A percentile compares a stretch with the other conserved stretches of the same genome.
Conservation (phyloP, 2,329 filamentous ascomycete genomes). For the Drechslerella stenobrocha region DNA sequence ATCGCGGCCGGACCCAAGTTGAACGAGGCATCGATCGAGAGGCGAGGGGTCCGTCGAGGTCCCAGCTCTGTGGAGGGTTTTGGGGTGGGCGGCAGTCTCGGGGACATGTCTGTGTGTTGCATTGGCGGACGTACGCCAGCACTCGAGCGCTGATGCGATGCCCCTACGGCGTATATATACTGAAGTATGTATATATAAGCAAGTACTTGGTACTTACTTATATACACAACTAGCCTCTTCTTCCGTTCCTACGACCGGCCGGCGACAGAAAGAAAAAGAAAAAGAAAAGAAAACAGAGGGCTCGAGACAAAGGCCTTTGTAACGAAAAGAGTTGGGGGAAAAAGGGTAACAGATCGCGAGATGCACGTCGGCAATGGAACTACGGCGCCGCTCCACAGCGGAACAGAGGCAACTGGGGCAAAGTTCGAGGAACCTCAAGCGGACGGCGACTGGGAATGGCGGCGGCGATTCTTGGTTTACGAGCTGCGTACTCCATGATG, state of each 20-base stretch:
- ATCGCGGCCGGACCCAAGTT: conserved; percentile 52
- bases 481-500: conserved; percentile 32
- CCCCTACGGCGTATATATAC: too few relatives aligned
- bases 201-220: too few relatives aligned
- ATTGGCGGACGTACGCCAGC: too few relatives aligned
- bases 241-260: too few relatives aligned
- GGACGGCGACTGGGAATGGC: conserved; percentile 22
- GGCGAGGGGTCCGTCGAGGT: conserved; percentile 67
- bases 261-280: too few relatives aligned
- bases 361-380: conserved; percentile 19
- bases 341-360: conserved; percentile 33
- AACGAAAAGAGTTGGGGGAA: conserved; percentile 7
- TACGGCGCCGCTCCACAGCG: conserved; percentile 36
- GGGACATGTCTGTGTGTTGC: conserved; percentile 51
- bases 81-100: conserved; percentile 72
- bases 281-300: background rate
- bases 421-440: conserved; percentile 47
- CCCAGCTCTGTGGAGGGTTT: conserved; percentile 79
- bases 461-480: conserved; percentile 21
- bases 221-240: conserved; percentile 15
- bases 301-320: background rate
- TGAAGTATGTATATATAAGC: too few relatives aligned
- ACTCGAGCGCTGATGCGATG: too few relatives aligned
- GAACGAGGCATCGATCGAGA: conserved; percentile 70
- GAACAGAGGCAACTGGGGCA: conserved; percentile 30